phyloP scores from a whole-genome alignment of 768 basidiomycete species.

The Clitopilus passeckerianus region DNA sequence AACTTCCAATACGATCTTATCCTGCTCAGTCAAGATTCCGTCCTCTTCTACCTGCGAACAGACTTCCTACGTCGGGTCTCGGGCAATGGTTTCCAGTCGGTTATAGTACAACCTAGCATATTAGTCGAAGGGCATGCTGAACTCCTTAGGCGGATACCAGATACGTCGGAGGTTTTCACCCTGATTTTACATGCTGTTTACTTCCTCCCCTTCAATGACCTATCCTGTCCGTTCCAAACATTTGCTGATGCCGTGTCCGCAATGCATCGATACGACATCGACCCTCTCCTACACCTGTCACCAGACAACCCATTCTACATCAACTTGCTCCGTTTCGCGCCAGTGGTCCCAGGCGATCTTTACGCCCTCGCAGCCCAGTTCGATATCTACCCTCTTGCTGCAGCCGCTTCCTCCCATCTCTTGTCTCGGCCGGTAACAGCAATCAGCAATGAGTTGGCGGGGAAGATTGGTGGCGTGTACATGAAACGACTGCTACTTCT shows the following conservation, averaged over 20 bases:
- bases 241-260: constrained; percentile 35
- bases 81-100: no score
- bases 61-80: constrained; percentile 6
- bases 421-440: constrained; percentile 16
- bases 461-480: constrained; percentile 21
- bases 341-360: constrained; percentile 25
- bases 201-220: constrained; percentile 40
- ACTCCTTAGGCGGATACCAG: constrained; percentile 26
- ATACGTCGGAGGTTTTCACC: constrained; percentile 41
- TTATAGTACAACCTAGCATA: constrained; percentile 11
- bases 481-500: constrained; percentile 21
- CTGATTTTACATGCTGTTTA: constrained; percentile 51
- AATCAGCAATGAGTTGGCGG: constrained; percentile 18
- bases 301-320: constrained; percentile 20
- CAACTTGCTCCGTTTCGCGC: constrained; percentile 22
- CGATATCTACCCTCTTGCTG: constrained; percentile 30
- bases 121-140: constrained; percentile 6
- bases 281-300: constrained; percentile 13
- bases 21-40: constrained; percentile 18
- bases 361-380: constrained; percentile 33
- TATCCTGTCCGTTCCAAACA: constrained; percentile 37
- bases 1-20: constrained; percentile 13
- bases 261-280: constrained; percentile 15
- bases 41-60: constrained; percentile 22
- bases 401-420: constrained; percentile 22